Evolutionary conservation across 345 rosid genomes (phyloP).

Genomic region (Linum trigynum): DNA sequence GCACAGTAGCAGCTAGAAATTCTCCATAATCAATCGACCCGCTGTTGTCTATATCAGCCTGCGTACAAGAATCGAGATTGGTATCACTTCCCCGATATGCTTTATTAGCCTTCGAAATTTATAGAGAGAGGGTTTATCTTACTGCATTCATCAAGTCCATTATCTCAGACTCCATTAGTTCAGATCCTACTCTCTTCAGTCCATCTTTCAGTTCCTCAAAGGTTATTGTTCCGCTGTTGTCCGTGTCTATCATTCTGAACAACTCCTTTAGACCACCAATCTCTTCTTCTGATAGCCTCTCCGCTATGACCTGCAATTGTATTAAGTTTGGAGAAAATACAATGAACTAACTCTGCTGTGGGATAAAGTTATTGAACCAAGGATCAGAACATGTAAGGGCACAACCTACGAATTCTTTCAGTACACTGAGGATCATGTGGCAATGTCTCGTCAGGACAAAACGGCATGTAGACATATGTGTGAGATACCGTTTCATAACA

Average conservation of each 20-base stretch:
- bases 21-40: constrained; percentile 78
- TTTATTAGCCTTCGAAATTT: not conserved
- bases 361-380: too few species aligned
- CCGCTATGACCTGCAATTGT: constrained; percentile 52
- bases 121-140: constrained; percentile 15
- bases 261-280: constrained; percentile 69
- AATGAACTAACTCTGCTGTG: too few species aligned
- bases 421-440: too few species aligned
- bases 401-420: too few species aligned
- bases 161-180: constrained; percentile 80
- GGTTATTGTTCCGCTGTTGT: constrained; percentile 64
- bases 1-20: constrained; percentile 75
- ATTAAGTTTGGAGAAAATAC: not conserved
- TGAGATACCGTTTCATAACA: too few species aligned
- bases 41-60: constrained; percentile 78
- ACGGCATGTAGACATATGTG: too few species aligned
- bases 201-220: constrained; percentile 62
- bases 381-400: too few species aligned
- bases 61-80: not conserved
- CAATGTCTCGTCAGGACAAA: too few species aligned
- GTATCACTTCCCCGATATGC: not conserved
- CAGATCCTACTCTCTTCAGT: constrained; percentile 53
- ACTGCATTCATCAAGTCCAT: constrained; percentile 65
- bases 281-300: constrained; percentile 74
- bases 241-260: constrained; percentile 75